phyloP scores from a whole-genome alignment of 805 yeast species.

The Starmerella floricola region DNA sequence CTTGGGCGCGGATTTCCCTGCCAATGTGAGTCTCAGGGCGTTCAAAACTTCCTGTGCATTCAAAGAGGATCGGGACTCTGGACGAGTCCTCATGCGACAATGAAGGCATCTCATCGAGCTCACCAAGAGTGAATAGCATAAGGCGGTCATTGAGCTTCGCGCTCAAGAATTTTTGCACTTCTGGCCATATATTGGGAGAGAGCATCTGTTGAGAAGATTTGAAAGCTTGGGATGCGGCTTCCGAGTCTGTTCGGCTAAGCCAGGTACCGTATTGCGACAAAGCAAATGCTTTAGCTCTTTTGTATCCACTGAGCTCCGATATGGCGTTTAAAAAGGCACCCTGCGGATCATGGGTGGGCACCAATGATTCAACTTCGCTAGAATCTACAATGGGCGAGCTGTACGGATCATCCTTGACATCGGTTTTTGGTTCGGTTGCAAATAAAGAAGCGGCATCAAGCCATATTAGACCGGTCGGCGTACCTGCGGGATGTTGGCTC shows the following conservation, averaged over 20 bases:
- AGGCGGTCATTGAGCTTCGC: conserved; percentile 12
- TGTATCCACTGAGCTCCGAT: conserved; percentile 13
- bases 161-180: conserved; percentile 5
- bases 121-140: conserved; percentile 12
- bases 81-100: background rate
- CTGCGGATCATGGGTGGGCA: conserved; percentile 7
- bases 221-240: conserved; percentile 17
- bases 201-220: conserved; percentile 10
- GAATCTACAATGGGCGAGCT: no score
- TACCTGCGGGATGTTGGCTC: conserved; percentile 9
- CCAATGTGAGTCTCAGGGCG: conserved; percentile 17
- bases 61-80: conserved; percentile 7
- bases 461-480: conserved; percentile 19
- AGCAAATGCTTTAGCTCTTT: conserved; percentile 16
- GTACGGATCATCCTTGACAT: conserved; percentile 7
- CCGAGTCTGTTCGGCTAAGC: conserved; percentile 7
- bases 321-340: conserved; percentile 14
- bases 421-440: conserved; percentile 17
- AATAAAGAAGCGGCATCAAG: conserved; percentile 33
- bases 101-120: conserved; percentile 1
- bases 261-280: conserved; percentile 16
- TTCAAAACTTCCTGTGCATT: conserved; percentile 16
- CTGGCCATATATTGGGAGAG: conserved; percentile 13
- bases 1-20: conserved; percentile 17
- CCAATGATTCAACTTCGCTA: no score